These are phyloP conservation scores for Solanum habrochaites DNA, from an alignment of 257 asterid species.

Conservation along the genomic window DNA sequence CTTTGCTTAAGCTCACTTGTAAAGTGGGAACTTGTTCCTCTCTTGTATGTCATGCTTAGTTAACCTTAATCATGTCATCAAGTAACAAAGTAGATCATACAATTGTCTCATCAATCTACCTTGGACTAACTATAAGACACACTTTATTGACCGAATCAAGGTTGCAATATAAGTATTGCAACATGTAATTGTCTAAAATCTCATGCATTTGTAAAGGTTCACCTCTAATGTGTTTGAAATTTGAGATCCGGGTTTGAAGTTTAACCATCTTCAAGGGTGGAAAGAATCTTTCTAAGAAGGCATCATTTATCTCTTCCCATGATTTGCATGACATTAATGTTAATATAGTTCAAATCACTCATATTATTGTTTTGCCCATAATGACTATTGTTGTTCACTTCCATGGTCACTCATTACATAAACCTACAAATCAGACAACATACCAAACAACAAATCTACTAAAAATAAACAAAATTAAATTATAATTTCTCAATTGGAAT, in stretches of 20 bases:
- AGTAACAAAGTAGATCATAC: not conserved
- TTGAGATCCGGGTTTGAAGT: not conserved
- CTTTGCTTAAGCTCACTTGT: not conserved
- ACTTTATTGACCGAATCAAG: not conserved
- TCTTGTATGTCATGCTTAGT: not conserved
- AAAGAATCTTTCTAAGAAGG: not conserved
- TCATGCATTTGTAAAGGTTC: not conserved
- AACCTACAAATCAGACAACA: too few relatives aligned
- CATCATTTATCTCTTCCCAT: not conserved
- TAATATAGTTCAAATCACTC: too few relatives aligned
- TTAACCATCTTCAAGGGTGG: not conserved
- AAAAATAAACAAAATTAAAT: too few relatives aligned
- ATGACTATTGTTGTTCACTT: too few relatives aligned
- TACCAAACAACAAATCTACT: too few relatives aligned
- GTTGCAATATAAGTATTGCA: not conserved
- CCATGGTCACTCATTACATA: too few relatives aligned
- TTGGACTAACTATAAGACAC: not conserved
- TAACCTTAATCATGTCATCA: not conserved
- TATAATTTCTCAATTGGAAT: too few relatives aligned
- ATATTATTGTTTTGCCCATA: too few relatives aligned
- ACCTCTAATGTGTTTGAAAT: not conserved
- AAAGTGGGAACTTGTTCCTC: not conserved
- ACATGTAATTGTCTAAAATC: not conserved
- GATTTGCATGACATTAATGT: too few relatives aligned
- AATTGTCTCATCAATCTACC: not conserved